These are phyloP conservation scores for Cephaloascus fragrans DNA, from an alignment of 805 yeast genomes.

Conservation along the genomic window DNA sequence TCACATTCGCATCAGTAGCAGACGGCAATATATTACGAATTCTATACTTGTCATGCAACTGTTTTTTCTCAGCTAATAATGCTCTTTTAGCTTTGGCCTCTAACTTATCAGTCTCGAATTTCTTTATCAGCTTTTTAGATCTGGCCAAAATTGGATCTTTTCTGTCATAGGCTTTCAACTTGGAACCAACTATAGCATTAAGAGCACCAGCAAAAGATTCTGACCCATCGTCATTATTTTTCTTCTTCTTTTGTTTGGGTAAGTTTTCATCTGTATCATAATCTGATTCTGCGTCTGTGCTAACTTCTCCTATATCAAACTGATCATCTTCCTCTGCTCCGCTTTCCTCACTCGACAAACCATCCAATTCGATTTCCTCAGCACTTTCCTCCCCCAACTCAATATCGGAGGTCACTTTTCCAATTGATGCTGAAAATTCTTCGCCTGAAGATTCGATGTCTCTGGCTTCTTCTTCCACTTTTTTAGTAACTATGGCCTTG, in stretches of 20 bases:
- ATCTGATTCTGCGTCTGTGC: slow-evolving; percentile 12
- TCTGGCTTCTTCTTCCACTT: neutral
- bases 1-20: slow-evolving; percentile 42
- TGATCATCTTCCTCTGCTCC: slow-evolving; percentile 4
- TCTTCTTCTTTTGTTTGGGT: slow-evolving; percentile 45
- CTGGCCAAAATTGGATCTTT: slow-evolving; percentile 87
- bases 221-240: slow-evolving; percentile 59
- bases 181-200: slow-evolving; percentile 74
- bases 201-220: slow-evolving; percentile 75
- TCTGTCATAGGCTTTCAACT: slow-evolving; percentile 81
- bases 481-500: neutral
- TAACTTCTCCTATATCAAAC: slow-evolving; percentile 9
- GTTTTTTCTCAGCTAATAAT: slow-evolving; percentile 62
- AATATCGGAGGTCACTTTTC: neutral
- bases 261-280: slow-evolving; percentile 21
- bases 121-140: slow-evolving; percentile 58
- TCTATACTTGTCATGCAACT: slow-evolving; percentile 55
- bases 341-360: slow-evolving; percentile 6
- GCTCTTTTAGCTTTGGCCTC: slow-evolving; percentile 77
- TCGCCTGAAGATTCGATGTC: neutral
- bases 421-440: slow-evolving; percentile 1
- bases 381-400: slow-evolving; percentile 4
- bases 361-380: slow-evolving; percentile 5
- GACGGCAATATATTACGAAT: slow-evolving; percentile 58
- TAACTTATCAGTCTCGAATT: slow-evolving; percentile 70